Base-by-base conservation (phyloP, 2,329 filamentous ascomycete species). In the Penicillium sp. region DNA sequence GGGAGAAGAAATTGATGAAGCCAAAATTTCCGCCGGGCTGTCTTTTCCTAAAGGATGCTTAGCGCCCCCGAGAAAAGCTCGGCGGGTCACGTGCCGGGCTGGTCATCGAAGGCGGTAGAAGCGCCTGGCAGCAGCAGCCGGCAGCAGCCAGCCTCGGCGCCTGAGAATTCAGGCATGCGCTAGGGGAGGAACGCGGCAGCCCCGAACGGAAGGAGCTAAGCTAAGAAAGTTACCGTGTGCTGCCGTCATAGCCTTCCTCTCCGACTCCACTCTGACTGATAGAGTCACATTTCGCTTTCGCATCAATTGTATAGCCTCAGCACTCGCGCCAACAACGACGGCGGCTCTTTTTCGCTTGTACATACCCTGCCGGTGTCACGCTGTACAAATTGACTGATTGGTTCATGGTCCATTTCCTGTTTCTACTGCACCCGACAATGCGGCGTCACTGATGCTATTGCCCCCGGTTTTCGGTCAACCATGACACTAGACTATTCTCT, bases 401-500 rank as follows among this genome's bases (percentile, higher is more conserved):
- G 28, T 24, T 21, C 11, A 54, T 47, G 52, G 38, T 28, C 18
- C 18, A 30, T 18, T 47, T 11, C 21, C 42, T 18, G 23, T 42
- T 12, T 30, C 43, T 14, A 49, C 14, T 50, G 49, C 45, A 26
- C 46, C 46, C 50, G 68, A 71, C 66, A 64, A 73, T 73, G 71
- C 69, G 62, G 63, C 62, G 60, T 64, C 62, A 43, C 48, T 56
- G 61, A 64, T 63, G 60, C n/a, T n/a, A n/a, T n/a, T n/a, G n/a
- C 60, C 68, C 63, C 64, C 56, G 21, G 45, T 20, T 33, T 45
- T 48, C 62, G 49, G 56, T 57, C 64, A 68, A 75, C 58, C 64
- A 76, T 75, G 73, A 74, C 73, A 63, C 71, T 71, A 62, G 73
- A 76, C 66, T 68, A 71, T 62, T 65, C 68, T 58, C 63, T 74